Conservation (phyloP, 2,329 filamentous ascomycete species). For the Ceratocystis variospora region DNA sequence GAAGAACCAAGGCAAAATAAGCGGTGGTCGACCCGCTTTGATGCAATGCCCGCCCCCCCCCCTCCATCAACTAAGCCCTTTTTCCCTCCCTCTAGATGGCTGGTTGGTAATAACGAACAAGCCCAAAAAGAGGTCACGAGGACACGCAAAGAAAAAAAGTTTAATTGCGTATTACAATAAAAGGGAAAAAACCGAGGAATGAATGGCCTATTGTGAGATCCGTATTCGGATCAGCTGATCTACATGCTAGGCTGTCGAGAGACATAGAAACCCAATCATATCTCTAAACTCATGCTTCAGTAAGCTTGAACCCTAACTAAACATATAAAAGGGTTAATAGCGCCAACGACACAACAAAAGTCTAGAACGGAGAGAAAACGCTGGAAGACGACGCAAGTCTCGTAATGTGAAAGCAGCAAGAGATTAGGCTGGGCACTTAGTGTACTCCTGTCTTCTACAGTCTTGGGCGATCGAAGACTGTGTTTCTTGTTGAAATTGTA, state of each 20-base stretch:
- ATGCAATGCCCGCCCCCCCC: slow-evolving; percentile 8
- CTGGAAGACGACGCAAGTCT: not conserved
- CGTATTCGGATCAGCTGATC: slow-evolving; percentile 1
- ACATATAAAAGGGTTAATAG: not conserved
- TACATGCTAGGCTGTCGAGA: not conserved
- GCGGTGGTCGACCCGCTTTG: slow-evolving; percentile 13
- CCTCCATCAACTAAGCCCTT: not conserved
- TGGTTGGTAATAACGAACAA: not conserved
- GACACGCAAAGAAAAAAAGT: not conserved
- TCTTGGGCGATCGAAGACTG: slow-evolving; percentile 1
- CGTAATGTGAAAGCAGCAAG: not conserved
- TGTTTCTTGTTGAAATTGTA: not conserved
- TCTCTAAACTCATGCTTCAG: not conserved
- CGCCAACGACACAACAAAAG: too few species aligned
- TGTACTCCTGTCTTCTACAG: not conserved
- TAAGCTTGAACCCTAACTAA: not conserved
- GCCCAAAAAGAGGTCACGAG: slow-evolving; percentile 1
- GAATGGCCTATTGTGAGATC: not conserved
- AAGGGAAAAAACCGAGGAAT: not conserved
- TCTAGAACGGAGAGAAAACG: too few species aligned
- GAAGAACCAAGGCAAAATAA: not conserved
- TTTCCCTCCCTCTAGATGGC: not conserved
- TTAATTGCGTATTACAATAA: slow-evolving; percentile 1
- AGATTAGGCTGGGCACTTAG: not conserved
- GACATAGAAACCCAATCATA: not conserved